Conservation (phyloP, 768 basidiomycete genomes). For the Sporobolomyces roseus region DNA sequence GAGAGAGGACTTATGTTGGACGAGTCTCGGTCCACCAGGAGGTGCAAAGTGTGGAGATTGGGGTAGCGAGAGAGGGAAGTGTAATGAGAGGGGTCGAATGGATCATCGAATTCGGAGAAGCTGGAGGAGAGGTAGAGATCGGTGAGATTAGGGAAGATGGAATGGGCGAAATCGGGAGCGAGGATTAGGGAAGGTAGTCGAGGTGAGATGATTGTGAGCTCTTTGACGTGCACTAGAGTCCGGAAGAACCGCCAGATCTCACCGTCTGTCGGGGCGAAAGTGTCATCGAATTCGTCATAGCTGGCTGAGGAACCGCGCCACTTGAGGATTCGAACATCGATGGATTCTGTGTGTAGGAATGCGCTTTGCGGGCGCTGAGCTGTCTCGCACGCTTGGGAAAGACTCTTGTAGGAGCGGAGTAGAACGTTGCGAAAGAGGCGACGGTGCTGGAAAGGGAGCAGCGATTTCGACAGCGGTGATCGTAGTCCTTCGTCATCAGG, state of each 20-base stretch:
- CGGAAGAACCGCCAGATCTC: background rate
- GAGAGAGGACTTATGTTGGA: background rate
- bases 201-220: background rate
- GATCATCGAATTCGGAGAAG: background rate
- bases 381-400: no score
- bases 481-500: background rate
- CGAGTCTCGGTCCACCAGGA: background rate
- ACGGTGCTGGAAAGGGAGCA: background rate
- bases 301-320: no score
- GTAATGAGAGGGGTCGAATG: background rate
- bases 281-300: background rate
- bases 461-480: background rate
- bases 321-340: no score
- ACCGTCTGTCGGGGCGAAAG: background rate
- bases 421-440: no score
- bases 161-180: background rate
- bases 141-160: background rate
- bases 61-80: background rate
- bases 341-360: no score
- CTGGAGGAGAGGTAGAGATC: background rate
- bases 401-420: no score
- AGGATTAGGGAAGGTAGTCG: background rate
- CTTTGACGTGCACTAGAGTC: background rate
- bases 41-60: background rate
- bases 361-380: no score